Evolutionary conservation across 768 basidiomycete genomes (phyloP), one percentile per base, ranked within the genome.

Genomic region (Serendipita indica): DNA sequence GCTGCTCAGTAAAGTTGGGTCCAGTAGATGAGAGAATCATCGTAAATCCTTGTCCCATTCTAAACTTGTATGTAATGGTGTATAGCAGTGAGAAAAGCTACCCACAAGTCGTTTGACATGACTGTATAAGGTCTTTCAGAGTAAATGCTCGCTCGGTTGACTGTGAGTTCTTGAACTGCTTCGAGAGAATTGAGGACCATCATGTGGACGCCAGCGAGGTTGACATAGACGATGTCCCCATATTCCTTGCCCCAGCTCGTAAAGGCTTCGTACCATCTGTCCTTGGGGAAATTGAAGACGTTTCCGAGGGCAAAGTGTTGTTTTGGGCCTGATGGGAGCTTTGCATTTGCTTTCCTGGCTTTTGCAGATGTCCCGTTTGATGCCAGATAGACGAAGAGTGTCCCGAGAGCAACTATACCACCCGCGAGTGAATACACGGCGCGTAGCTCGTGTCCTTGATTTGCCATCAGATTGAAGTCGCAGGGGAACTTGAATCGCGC

Each of bases 81-180:
- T 18, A 18, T 13, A 13, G 18, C 13, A 39, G 1, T 2, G 37
- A 39, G 18, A 12, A 2, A 39, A 12, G 7, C 7, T 43, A 2
- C 41, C 27, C n/a, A 43, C 41, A 43, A 43, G n/a, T 61, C 59
- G 41, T 58, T 58, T 39, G 58, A 61, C 18, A 61, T 58, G 16
- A 60, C 45, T 39, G 41, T 61, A n/a, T 57, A 39, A 28, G 62
- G 62, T 52, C 62, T 28, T 13, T 58, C 60, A 32, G 63, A 63
- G 59, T 63, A 63, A 16, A 64, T 63, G 27, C 62, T 63, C 3
- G 63, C 63, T 39, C 62, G 41, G 39, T 63, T 59, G 37, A 63
- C 41, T 35, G 63, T 37, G 2, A 63, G 58, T 3, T 63, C 63
- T 33, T 37, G 43, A 4, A 54, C 52, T 7, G 58, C 59, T 39